Evolutionary conservation across 805 yeast species (phyloP).

Genomic region (Dipodascus albidus): DNA sequence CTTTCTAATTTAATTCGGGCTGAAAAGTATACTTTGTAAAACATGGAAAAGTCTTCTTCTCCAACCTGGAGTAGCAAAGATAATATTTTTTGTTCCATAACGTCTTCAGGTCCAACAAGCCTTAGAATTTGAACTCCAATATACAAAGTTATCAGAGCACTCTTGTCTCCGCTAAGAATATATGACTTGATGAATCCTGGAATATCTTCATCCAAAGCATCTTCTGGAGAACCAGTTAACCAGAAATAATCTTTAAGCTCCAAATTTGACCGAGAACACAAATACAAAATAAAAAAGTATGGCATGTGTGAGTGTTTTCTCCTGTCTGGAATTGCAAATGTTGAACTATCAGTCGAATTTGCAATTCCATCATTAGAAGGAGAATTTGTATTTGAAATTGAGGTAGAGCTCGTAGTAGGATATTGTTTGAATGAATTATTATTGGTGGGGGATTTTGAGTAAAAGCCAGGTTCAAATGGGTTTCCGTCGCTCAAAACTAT

Average conservation of each 20-base stretch:
- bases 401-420: neutral
- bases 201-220: conserved; percentile 5
- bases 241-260: conserved; percentile 17
- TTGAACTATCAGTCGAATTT: neutral
- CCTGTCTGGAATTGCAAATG: neutral
- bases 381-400: too few relatives aligned
- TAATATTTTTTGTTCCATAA: conserved; percentile 13
- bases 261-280: conserved; percentile 15
- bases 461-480: too few relatives aligned
- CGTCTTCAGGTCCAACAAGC: conserved; percentile 12
- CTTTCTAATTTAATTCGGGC: conserved; percentile 12
- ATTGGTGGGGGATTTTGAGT: too few relatives aligned
- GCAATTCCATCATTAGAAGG: neutral
- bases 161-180: neutral
- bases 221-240: conserved; percentile 20
- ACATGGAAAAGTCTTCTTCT: conserved; percentile 8
- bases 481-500: neutral
- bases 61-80: conserved; percentile 13
- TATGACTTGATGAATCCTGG: neutral
- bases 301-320: conserved; percentile 12
- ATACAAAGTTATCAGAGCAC: conserved; percentile 9
- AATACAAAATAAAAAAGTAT: conserved; percentile 17
- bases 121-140: conserved; percentile 18
- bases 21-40: conserved; percentile 14
- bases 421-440: too few relatives aligned